Percentiles rank a stretch among this genome's conserved stretches.
These are phyloP conservation scores for Globisporangium polare DNA, from an alignment of 352 stramenopile species.

Conservation along the genomic window DNA sequence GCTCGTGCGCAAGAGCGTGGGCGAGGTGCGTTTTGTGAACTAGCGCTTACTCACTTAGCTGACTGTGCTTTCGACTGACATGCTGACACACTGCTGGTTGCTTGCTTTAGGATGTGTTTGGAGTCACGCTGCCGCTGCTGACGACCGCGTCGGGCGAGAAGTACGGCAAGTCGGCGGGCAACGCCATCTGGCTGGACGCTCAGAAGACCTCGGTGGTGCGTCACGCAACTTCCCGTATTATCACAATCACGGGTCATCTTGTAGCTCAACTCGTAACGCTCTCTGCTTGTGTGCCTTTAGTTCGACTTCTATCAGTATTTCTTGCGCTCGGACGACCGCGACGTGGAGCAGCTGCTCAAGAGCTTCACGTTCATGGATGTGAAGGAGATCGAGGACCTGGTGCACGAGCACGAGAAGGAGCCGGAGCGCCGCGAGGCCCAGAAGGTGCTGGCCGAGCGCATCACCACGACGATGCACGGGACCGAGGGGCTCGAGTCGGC, in stretches of 20 bases:
- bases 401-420: conserved; percentile 62
- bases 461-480: conserved; percentile 95
- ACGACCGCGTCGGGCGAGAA: conserved; percentile 98
- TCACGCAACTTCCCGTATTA: conserved; percentile 15
- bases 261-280: not conserved
- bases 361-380: conserved; percentile 97
- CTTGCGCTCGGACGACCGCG: conserved; percentile 79
- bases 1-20: conserved; percentile 90
- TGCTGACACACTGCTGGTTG: not conserved
- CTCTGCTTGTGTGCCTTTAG: conserved; percentile 20
- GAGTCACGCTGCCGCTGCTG: conserved; percentile 95
- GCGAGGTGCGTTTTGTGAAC: conserved; percentile 24
- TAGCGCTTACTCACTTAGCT: conserved; percentile 2
- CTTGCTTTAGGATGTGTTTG: conserved; percentile 78
- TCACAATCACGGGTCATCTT: not conserved
- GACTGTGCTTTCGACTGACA: conserved; percentile 13
- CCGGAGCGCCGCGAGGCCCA: conserved; percentile 81
- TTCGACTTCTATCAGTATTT: conserved; percentile 95
- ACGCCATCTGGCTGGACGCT: conserved; percentile 97
- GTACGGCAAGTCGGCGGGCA: conserved; percentile 98
- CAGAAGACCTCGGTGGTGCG: conserved; percentile 93
- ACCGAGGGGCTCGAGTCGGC: conserved; percentile 66
- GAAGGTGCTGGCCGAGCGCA: conserved; percentile 61
- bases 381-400: conserved; percentile 90
- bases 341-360: conserved; percentile 96